Base-by-base conservation (phyloP, 768 basidiomycete species). In the Brasilioporus rufonigricans region DNA sequence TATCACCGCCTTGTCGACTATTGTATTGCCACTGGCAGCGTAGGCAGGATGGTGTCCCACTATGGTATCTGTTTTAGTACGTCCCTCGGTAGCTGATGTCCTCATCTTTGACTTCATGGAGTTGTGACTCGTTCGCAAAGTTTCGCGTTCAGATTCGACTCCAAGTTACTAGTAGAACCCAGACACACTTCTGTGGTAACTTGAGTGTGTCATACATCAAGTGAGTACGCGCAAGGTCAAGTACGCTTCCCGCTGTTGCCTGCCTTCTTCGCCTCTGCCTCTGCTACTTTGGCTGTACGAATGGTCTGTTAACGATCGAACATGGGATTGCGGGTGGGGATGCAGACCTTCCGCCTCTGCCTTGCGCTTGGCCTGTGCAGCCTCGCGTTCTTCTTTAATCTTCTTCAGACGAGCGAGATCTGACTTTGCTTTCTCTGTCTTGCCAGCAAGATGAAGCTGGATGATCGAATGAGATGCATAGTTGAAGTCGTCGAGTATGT, bases 341-440 rank as follows among this genome's bases (percentile, higher is more conserved):
- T 16, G 65, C 78, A 32, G 50, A 93, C 93, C 91, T 62, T 93
- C 91, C 5, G 85, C 79, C 66, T 96, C 95, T 0, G 94, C 94
- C 74, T 91, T 85, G 52, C 94, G 78, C 79, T 88, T 91, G 2
- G 89, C 90, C 44, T 86, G 85, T 1, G 94, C 93, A 39, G 84
- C 88, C 58, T 94, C 94, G 47, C 95, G 87, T 56, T 96, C 91
- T 52, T 84, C 86, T 56, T 82, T 83, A 65, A 98, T 91, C 83
- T 86, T 89, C 44, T 83, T 82, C 16, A 98, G 82, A 33, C 95
- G 83, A 19, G 87, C 82, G 47, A 98, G 83, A 71, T 98, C 95
- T 4, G 86, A 71, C 74, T 93, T 90, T 19, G 95, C 94, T 69
- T 97, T 80, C 33, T 88, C 85, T 0, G 95, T 98, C 84, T 97